Conservation (phyloP, 176 grass and related monocot genomes). For the Phoenix dactylifera region DNA sequence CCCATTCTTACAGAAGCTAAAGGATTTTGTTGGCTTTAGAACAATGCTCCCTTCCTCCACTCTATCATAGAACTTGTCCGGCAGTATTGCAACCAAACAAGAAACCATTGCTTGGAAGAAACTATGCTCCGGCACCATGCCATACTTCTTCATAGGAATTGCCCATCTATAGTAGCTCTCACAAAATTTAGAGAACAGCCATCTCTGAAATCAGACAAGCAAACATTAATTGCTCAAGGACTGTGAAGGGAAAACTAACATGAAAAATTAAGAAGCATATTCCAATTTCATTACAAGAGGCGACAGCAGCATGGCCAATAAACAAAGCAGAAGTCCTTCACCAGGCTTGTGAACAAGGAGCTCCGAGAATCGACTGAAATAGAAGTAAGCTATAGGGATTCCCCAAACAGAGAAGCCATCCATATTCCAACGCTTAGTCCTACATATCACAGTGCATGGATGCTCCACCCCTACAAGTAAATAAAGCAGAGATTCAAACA, state of each 20-base stretch:
- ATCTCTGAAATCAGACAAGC: slow-evolving; percentile 45
- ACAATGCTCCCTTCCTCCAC: slow-evolving; percentile 80
- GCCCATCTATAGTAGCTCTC: slow-evolving; percentile 51
- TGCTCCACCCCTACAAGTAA: slow-evolving; percentile 24
- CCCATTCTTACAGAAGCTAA: slow-evolving; percentile 57
- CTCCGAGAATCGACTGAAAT: slow-evolving; percentile 61
- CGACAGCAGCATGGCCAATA: slow-evolving; percentile 45
- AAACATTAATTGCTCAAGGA: no score
- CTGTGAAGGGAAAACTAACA: no score
- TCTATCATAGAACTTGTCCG: slow-evolving; percentile 65
- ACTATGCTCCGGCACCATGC: slow-evolving; percentile 87
- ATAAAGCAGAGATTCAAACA: not conserved
- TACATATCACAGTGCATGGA: slow-evolving; percentile 63
- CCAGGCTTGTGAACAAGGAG: slow-evolving; percentile 74
- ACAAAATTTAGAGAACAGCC: slow-evolving; percentile 51
- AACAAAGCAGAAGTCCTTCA: slow-evolving; percentile 52
- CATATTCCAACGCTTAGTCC: slow-evolving; percentile 62
- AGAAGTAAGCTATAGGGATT: slow-evolving; percentile 51
- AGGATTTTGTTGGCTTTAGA: slow-evolving; percentile 58
- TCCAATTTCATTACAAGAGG: slow-evolving; percentile 41
- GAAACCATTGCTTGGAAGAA: slow-evolving; percentile 59
- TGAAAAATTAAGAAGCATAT: no score
- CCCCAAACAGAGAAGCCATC: slow-evolving; percentile 36
- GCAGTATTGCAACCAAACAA: slow-evolving; percentile 66
- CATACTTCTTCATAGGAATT: slow-evolving; percentile 67